These are phyloP conservation scores for Blastobotrys indianensis DNA, from an alignment of 1,139 yeast genomes.

Conservation along the genomic window DNA sequence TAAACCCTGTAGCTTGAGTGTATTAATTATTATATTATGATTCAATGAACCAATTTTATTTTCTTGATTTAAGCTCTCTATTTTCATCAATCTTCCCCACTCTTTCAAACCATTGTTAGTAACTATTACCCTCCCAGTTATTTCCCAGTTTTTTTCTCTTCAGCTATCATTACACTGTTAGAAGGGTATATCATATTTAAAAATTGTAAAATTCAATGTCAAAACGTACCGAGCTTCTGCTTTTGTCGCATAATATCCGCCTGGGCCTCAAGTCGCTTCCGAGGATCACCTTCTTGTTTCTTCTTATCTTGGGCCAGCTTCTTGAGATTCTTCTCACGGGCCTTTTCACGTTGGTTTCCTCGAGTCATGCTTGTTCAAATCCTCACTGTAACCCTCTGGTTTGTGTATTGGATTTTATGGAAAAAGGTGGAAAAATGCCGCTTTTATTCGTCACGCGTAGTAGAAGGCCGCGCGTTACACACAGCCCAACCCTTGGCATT, in stretches of 20 bases:
- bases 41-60: no score
- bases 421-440: neutral
- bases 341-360: slow-evolving; percentile 95
- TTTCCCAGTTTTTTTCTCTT: no score
- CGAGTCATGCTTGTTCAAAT: slow-evolving; percentile 62
- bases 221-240: slow-evolving; percentile 68
- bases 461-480: neutral
- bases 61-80: no score
- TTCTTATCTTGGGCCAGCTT: slow-evolving; percentile 58
- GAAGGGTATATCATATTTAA: no score
- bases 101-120: no score
- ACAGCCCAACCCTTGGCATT: neutral
- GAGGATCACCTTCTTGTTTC: slow-evolving; percentile 77
- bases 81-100: no score
- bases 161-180: no score
- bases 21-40: no score
- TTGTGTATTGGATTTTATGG: neutral
- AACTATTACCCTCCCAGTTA: no score
- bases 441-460: neutral
- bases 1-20: no score
- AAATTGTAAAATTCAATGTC: neutral
- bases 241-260: slow-evolving; percentile 85
- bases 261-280: slow-evolving; percentile 75
- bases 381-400: no score
- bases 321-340: slow-evolving; percentile 81